Evolutionary conservation across 1,139 yeast species (phyloP), one percentile per base, ranked within the genome.

Genomic region (Saccharomyces hybrid): DNA sequence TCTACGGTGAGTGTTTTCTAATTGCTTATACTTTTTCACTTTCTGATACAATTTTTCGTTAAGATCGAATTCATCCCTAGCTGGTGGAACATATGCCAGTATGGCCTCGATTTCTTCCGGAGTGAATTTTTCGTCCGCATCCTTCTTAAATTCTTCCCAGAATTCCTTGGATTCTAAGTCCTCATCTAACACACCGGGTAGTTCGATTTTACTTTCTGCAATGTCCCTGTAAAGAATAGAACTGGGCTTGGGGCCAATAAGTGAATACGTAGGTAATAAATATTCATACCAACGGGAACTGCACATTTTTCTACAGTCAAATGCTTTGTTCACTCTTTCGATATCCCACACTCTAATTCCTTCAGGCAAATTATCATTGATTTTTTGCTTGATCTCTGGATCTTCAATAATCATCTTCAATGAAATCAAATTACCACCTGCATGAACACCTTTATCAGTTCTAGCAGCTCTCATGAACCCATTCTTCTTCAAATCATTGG

Each of bases 361-460:
- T 9, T 81, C 91, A 0, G 99, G 99, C 55, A 93, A 76, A 50
- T 77, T 70, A 1, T 76, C 71, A 69, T 93, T 93, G 70, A 95
- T 85, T 68, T 83, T 87, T 47, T 77, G 76, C 48, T 86, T 76
- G 53, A 91, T 79, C 53, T 87, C 85, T 13, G 78, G 80, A 64
- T 91, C 98, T 68, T 91, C 97, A 55, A 91, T 80, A 64, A 91
- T 90, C 76, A 93, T 75, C 68, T 93, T 93, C 64, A 89, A 76
- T 7, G 96, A 87, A 47, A 95, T 82, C 29, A 93, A 90, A 68
- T 93, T 93, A 28, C 99, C 98, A 4, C 98, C 98, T 27, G 99
- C 99, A 71, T 93, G 99, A 14, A 93, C 99, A 58, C 99, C 99
- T 71, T 93, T 95, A 70, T 93, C 99, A 4, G 99, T 93, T 71